Percentiles rank a stretch among this genome's conserved stretches.
Conservation (phyloP, 2,329 filamentous ascomycete genomes). For the Diaporthe caulivora region DNA sequence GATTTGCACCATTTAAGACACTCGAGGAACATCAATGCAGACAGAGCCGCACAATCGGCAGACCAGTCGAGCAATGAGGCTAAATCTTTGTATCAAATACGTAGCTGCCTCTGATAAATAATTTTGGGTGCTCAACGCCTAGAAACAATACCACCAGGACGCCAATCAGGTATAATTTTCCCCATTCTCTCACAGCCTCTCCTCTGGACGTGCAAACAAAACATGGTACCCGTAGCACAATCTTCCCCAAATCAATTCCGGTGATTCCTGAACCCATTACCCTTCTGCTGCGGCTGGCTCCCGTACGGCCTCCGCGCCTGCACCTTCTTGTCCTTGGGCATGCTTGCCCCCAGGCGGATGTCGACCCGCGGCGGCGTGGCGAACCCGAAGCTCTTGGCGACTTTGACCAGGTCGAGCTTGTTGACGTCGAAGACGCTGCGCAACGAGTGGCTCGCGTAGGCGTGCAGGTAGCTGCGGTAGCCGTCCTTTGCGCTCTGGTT, state of each 20-base stretch:
- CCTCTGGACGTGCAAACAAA: background rate
- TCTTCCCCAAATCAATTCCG: background rate
- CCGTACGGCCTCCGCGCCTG: conserved; percentile 78
- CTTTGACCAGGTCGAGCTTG: conserved; percentile 84
- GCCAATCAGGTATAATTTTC: conserved; percentile 24
- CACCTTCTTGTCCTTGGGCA: conserved; percentile 79
- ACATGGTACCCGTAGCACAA: background rate
- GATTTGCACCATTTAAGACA: background rate
- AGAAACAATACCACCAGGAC: conserved; percentile 20
- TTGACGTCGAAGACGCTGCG: conserved; percentile 88
- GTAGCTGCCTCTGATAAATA: background rate
- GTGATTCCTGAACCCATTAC: conserved; percentile 37
- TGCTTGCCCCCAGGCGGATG: conserved; percentile 80
- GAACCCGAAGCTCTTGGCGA: conserved; percentile 89
- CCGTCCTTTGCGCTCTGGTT: conserved; percentile 86
- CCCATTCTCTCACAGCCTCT: background rate
- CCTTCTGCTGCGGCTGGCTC: conserved; percentile 76
- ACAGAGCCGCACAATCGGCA: background rate
- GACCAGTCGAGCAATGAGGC: background rate
- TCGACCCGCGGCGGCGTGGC: conserved; percentile 81
- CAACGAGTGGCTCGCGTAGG: conserved; percentile 89
- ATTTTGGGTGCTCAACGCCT: conserved; percentile 35
- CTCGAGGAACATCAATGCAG: background rate
- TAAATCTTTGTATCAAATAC: conserved; percentile 3
- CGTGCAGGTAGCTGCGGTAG: conserved; percentile 92